Conservation (phyloP, 163 green algal genomes). For the Scenedesmus sp. region DNA sequence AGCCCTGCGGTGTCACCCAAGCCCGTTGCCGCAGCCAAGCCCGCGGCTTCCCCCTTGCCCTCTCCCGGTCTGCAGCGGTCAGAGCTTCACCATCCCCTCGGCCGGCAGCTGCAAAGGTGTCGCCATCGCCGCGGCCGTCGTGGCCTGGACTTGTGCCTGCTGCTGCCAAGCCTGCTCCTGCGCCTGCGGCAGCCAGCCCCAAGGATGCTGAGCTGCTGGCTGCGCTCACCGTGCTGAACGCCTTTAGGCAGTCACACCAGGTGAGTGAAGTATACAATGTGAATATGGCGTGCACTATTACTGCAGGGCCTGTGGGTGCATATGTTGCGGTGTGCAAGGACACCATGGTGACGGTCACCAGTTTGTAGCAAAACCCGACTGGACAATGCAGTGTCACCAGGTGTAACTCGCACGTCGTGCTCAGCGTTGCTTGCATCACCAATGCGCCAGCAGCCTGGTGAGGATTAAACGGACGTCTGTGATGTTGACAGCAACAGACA, state of each 20-base stretch:
- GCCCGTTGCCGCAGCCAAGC: neutral
- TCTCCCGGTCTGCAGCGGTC: neutral
- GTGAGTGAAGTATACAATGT: neutral
- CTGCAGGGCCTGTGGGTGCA: no score
- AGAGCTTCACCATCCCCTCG: neutral
- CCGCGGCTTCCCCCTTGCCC: neutral
- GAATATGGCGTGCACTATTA: no score
- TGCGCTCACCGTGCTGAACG: neutral
- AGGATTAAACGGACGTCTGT: no score
- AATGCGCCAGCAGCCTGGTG: no score
- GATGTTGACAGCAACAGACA: no score
- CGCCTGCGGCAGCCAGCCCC: neutral
- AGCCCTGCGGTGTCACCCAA: neutral
- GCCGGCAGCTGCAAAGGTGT: neutral
- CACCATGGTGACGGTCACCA: no score
- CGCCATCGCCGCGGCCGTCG: neutral
- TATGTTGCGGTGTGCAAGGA: no score
- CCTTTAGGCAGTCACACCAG: conserved; percentile 31
- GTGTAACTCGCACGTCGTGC: no score
- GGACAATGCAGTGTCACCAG: no score
- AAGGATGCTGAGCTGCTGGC: conserved; percentile 4
- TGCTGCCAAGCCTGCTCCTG: neutral
- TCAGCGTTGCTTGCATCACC: no score
- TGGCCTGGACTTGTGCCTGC: neutral
- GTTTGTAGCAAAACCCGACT: no score